phyloP scores from a whole-genome alignment of 2,329 filamentous ascomycete genomes.

The Aureobasidium sp. region DNA sequence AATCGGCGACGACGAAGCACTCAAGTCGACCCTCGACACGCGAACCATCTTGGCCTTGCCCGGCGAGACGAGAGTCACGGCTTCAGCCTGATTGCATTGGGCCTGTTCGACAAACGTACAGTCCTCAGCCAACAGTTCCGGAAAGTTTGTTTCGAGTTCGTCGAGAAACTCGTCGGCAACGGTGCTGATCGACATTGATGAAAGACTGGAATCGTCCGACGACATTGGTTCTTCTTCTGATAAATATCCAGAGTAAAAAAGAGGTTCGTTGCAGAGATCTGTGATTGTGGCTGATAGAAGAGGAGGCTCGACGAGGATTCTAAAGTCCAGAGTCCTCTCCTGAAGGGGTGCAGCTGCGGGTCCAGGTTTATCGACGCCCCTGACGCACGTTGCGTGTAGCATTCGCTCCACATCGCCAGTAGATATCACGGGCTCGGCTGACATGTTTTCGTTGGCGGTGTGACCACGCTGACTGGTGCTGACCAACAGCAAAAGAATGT shows the following conservation, averaged over 20 bases:
- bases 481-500: not conserved
- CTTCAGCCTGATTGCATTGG: slow-evolving; percentile 21
- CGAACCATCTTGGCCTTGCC: slow-evolving; percentile 23
- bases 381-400: slow-evolving; percentile 8
- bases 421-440: slow-evolving; percentile 4
- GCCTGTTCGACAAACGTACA: slow-evolving; percentile 17
- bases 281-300: slow-evolving; percentile 12
- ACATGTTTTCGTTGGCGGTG: slow-evolving; percentile 5
- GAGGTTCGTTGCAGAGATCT: slow-evolving; percentile 12
- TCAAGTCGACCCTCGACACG: not conserved
- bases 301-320: slow-evolving; percentile 3
- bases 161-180: not conserved
- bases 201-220: slow-evolving; percentile 18
- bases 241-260: slow-evolving; percentile 16
- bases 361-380: not conserved
- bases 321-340: slow-evolving; percentile 9
- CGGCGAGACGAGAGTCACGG: slow-evolving; percentile 21
- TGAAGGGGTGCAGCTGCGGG: slow-evolving; percentile 9
- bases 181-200: slow-evolving; percentile 14
- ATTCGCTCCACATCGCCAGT: slow-evolving; percentile 8
- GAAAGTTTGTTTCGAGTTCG: slow-evolving; percentile 15
- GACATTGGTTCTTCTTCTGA: slow-evolving; percentile 22
- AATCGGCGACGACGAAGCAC: not conserved
- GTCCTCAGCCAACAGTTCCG: slow-evolving; percentile 19
- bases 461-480: slow-evolving; percentile 7